Evolutionary conservation across 2,329 filamentous ascomycete genomes (phyloP), one percentile per base, ranked within the genome.

Genomic region (Botryotinia globosa): DNA sequence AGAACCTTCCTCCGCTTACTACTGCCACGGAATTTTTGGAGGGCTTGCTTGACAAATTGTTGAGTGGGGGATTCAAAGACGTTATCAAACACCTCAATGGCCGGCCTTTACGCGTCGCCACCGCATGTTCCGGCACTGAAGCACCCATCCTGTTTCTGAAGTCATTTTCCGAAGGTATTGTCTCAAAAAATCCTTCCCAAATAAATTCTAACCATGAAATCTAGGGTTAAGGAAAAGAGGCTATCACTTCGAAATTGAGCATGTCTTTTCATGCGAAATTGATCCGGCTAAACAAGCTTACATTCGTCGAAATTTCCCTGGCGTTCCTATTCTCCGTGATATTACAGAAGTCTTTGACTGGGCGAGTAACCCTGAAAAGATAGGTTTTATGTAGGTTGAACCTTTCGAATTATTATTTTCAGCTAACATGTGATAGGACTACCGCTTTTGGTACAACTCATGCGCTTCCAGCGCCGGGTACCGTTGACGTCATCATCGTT

Each of bases 111-210:
- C 82, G 85, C 14, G 83, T 94, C 39, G 91, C 86, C 0, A 95
- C 92, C 0, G 88, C 94, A 83, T 94, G 92, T 79, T 94, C 92
- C 1, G 92, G 92, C 0, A 94, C 92, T 0, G 92, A 95, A 76
- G 89, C 89, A 7, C 92, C 92, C 0, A 82, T 95, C 2, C 83
- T 94, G 1, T 90, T 90, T 0, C 79, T 94, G 22, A 82, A 88
- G 22, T 83, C 90, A 79, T 81, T 93, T 63, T 80, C 82, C 56
- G 82, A 87, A 25, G 82, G 85, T 81, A 79, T 80, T 77, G 78
- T 22, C 20, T n/a, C 69, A 22, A 32, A 32, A 5, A 8, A 25
- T n/a, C 25, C 20, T 72, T 45, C 42, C 25, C 37, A 56, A 56
- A 74, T 5, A 58, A 73, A 34, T 64, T 56, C 54, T 62, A 32